Percentiles rank a stretch among this genome's conserved stretches.
Evolutionary conservation across 345 rosid species (phyloP).

Genomic region (Eucalyptus caleyi): DNA sequence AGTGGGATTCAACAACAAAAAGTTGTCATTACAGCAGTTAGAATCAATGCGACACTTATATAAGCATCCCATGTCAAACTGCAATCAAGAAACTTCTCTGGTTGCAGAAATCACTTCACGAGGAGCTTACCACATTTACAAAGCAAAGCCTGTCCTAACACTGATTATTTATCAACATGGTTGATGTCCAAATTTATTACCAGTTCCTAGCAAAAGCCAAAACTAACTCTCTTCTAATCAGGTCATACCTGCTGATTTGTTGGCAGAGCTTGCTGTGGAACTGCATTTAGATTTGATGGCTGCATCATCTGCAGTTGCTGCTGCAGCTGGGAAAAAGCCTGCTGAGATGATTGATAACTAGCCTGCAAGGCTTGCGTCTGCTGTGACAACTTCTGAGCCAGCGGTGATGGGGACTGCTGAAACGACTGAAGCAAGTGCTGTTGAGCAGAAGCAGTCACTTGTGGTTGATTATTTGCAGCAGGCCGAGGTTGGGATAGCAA

Average conservation of each 20-base stretch:
- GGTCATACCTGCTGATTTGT: conserved; percentile 59
- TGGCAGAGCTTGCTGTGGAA: conserved; percentile 45
- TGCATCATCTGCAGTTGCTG: conserved; percentile 91
- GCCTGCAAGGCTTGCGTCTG: conserved; percentile 90
- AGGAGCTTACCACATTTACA: not conserved
- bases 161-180: not conserved
- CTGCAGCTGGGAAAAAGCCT: conserved; percentile 88
- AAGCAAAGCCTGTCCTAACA: not conserved
- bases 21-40: not conserved
- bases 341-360: conserved; percentile 87
- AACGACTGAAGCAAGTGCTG: conserved; percentile 50
- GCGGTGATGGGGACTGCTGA: conserved; percentile 86
- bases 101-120: not conserved
- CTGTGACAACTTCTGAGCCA: conserved; percentile 88
- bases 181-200: not conserved
- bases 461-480: conserved; percentile 39
- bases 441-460: conserved; percentile 32
- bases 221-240: not conserved
- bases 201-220: not conserved
- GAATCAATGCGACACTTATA: not conserved
- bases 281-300: conserved; percentile 48
- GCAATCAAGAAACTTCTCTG: not conserved
- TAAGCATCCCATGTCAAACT: not conserved
- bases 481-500: conserved; percentile 26
- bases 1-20: not conserved